Evolutionary conservation across 148 eudicot genomes (phyloP), one percentile per base, ranked within the genome.

Genomic region (Camellia japonica): DNA sequence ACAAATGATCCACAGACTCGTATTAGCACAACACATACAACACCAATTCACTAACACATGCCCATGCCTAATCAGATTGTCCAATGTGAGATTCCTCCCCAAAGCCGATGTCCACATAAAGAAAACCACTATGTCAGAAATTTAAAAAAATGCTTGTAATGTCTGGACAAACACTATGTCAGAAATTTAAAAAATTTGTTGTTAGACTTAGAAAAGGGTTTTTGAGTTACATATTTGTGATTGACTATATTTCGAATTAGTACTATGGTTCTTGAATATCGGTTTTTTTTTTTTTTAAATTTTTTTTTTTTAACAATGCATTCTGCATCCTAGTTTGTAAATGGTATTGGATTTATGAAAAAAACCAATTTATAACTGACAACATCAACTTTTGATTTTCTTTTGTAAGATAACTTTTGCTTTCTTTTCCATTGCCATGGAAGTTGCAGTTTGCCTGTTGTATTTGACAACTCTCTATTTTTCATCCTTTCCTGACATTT

Each of bases 401-500:
- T 12, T 71, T 75, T 68, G 68, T 60, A 6, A n/a, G 55, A 11
- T 75, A 42, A 62, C 43, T 56, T 46, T 20, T 58, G 9, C 38
- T 75, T 59, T 60, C 65, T 73, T 42, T 54, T 71, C 38, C 23
- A 20, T 76, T 46, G 59, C 44, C 10, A 11, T 75, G 42, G 54
- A 44, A 19, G 68, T 19, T 12, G 10, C 20, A 19, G 3, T 44
- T 46, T 47, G 38, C 49, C 70, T 65, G 73, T 20, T 38, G 23
- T 63, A 56, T 68, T 46, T 79, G 30, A 18, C 63, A 20, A 9
- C 79, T 51, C 14, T 51, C 15, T 76, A 6, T 19, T 49, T 47
- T 79, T 75, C 3, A 19, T 51, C 67, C 51, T 54, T 78, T 23
- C 19, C 43, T 68, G 77, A 46, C 20, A 56, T 54, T 64, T 54